Conservation (phyloP, 2,329 filamentous ascomycete species). For the Sporothrix curviconia region DNA sequence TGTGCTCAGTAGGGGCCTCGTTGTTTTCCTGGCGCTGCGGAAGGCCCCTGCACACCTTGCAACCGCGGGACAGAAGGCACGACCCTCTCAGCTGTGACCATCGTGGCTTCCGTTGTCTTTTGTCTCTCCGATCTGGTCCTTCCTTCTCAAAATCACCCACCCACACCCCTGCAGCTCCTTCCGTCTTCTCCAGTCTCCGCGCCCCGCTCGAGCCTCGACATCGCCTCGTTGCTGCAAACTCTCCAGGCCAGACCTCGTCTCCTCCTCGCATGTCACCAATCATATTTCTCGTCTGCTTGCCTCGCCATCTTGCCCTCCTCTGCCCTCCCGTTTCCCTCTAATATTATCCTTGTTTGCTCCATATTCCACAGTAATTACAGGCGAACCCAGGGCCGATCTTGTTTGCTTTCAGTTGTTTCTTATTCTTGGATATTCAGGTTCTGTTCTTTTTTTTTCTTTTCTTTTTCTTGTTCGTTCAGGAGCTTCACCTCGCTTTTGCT, state of each 20-base stretch:
- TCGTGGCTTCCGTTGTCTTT: too few relatives aligned
- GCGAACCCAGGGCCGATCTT: neutral
- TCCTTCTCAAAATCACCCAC: neutral
- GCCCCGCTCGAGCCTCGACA: neutral
- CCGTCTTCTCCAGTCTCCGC: neutral
- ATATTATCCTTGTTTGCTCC: conserved; percentile 2
- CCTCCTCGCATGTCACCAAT: neutral
- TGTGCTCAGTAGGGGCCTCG: too few relatives aligned
- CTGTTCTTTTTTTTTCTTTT: neutral
- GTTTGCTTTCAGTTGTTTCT: neutral
- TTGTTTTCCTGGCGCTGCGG: conserved; percentile 1
- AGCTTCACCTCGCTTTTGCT: too few relatives aligned
- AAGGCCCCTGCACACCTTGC: neutral
- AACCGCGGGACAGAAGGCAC: neutral
- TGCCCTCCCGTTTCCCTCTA: conserved; percentile 1
- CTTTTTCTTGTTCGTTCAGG: neutral
- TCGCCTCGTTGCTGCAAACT: neutral
- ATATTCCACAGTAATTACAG: neutral
- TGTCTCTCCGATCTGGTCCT: neutral
- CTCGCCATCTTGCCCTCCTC: neutral
- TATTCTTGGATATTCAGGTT: neutral
- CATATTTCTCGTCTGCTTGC: neutral
- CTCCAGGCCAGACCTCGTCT: neutral
- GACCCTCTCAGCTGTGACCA: neutral
- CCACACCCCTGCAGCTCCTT: neutral